Evolutionary conservation across 2,329 filamentous ascomycete genomes (phyloP).

Genomic region (Dactylellina sp.): DNA sequence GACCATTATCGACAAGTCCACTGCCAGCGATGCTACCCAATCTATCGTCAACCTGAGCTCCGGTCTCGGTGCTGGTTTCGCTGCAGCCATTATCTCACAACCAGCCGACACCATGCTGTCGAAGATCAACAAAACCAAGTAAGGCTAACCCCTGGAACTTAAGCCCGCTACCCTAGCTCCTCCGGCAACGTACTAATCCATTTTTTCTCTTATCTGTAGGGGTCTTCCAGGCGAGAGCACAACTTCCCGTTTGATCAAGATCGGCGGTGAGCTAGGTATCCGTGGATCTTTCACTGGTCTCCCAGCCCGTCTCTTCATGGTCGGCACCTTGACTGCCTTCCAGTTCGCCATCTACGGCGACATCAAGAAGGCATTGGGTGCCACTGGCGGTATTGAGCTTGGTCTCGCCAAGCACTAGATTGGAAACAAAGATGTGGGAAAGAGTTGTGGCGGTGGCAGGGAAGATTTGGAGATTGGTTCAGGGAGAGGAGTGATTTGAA

Average conservation of each 20-base stretch:
- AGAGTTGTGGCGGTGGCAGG: background rate
- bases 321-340: conserved; percentile 79
- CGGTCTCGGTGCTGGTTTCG: conserved; percentile 87
- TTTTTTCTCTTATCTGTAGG: conserved; percentile 40
- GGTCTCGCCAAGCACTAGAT: conserved; percentile 57
- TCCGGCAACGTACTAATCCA: conserved; percentile 19
- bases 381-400: conserved; percentile 81
- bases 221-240: conserved; percentile 87
- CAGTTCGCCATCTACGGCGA: conserved; percentile 92
- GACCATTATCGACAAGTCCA: conserved; percentile 75
- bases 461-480: background rate
- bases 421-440: background rate
- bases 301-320: conserved; percentile 80
- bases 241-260: conserved; percentile 84
- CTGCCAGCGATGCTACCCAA: conserved; percentile 75
- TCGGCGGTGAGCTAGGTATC: conserved; percentile 84
- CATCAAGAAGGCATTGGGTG: conserved; percentile 77
- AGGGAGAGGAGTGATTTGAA: conserved; percentile 22
- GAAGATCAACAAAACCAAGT: conserved; percentile 95
- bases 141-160: conserved; percentile 7
- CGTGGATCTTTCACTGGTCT: conserved; percentile 83
- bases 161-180: too few species aligned
- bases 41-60: conserved; percentile 86
- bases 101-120: conserved; percentile 92
- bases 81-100: conserved; percentile 86